These are phyloP conservation scores for Eimeria necatrix DNA, from an alignment of 169 alveolate species.

Conservation along the genomic window DNA sequence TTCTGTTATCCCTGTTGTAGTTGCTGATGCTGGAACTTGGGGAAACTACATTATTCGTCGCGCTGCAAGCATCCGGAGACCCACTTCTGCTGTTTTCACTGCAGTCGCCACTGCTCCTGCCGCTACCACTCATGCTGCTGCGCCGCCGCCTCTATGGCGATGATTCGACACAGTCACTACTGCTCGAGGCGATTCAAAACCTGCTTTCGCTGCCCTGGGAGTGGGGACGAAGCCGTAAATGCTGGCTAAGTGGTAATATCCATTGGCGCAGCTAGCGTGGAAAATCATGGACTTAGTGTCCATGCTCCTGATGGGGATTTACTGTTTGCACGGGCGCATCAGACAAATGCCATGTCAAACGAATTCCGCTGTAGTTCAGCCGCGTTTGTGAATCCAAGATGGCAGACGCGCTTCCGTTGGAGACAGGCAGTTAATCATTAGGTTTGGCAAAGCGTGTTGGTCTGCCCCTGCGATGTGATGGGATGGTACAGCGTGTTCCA, in stretches of 20 bases:
- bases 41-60: not conserved
- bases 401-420: no score
- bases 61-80: conserved; percentile 5
- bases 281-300: not conserved
- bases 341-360: no score
- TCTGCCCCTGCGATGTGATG: no score
- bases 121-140: conserved; percentile 63
- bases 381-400: no score
- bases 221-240: conserved; percentile 11
- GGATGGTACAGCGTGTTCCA: no score
- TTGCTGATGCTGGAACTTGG: conserved; percentile 43
- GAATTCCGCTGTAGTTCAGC: no score
- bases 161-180: not conserved
- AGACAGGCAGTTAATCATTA: no score
- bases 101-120: conserved; percentile 53
- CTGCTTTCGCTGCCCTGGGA: conserved; percentile 1
- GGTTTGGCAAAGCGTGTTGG: no score
- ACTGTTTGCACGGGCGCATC: no score
- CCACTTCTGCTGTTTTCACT: conserved; percentile 20
- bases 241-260: not conserved
- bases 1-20: conserved; percentile 7
- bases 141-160: not conserved
- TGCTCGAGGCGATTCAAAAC: not conserved
- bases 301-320: not conserved
- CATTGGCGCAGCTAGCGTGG: not conserved